Base-by-base conservation (phyloP, 257 asterid species). In the Nicotiana paniculata region DNA sequence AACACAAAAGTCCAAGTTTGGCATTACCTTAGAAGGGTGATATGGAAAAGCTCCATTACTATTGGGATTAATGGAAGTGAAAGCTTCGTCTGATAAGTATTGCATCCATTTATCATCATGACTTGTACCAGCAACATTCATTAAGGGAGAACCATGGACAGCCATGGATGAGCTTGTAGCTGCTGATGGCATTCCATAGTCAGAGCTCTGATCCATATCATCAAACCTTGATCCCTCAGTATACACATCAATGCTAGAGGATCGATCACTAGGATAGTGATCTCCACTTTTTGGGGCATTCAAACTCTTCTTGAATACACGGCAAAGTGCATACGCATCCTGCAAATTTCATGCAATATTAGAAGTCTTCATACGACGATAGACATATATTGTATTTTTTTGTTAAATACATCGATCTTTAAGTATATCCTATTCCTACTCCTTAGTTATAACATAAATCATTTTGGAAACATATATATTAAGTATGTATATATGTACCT, bases 321-420 rank as follows among this genome's bases (percentile, higher is more conserved):
- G 96, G 72, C 98, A 96, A 77, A 96, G 96, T 6, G 99, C 99
- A 82, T 96, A 96, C 2, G 97, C 95, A 81, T 95, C 99, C 98
- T 96, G 82, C 30, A 88, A 77, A 76, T 13, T 13, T 24, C 26
- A 13, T 4, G 9, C 24, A 3, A 7, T 39, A 39, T 39, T 39
- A 7, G 3, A 39, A 1, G 46, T 21, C 24, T 21, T 21, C 24
- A 21, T 21, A 21, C 24, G 24, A 21, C 24, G 24, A 21, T 21
- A 21, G 24, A 21, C 24, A 21, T 21, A 21, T 21, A 21, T 21
- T 21, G 24, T 21, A 21, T 21, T 21, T 21, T 21, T 21, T 21
- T 21, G 24, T 21, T 21, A 21, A 21, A 21, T 21, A 21, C 24
- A 21, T 21, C 24, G 24, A 21, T 21, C 24, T 21, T 21, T 21